Base-by-base conservation (phyloP, 2,329 filamentous ascomycete species). In the Myriosclerotinia duriaeana region DNA sequence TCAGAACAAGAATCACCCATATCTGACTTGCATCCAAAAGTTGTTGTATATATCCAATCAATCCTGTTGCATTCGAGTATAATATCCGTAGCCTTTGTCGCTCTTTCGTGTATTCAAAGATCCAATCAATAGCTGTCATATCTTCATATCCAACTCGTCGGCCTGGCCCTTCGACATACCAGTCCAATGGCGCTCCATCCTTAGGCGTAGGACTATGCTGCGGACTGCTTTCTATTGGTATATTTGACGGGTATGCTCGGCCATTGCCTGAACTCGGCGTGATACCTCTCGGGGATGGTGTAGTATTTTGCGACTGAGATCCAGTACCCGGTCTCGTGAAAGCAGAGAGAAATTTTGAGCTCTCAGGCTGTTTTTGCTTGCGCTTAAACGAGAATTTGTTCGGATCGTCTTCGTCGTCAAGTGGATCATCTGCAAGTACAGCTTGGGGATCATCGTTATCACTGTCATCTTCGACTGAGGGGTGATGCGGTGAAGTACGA, bases 61-160 rank as follows among this genome's bases (percentile, higher is more conserved):
- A 72, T 0, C 93, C 91, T 26, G 85, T 83, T 9, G 87, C 85
- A 72, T 85, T 86, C 0, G 89, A 86, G 65, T 87, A 85, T 26
- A 99, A 81, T 40, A 90, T 85, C n/a, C 92, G 87, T 74, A 96
- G 80, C 34, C 95, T 87, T 77, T 96, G 92, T 26, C 95, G 87
- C 80, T 99, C 95, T 78, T 97, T 97, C 63, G 91, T 95, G 76
- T 98, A 97, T 78, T 99, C 95, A 74, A 97, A 98, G 76, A 98
- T 98, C 95, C 95, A 99, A 80, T 99, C 95, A 77, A 99, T 99
- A 67, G 95, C 94, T 20, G 94, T 97, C 77, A 97, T 83, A 79
- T 99, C 91, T 75, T 97, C 94, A 80, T 99, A 99, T 65, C 91
- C 94, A 48, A 97, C 93, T 75, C 95, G 87, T 64, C 92, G 87